phyloP scores from a whole-genome alignment of 2,329 filamentous ascomycete genomes.

The Blastomyces percursus region DNA sequence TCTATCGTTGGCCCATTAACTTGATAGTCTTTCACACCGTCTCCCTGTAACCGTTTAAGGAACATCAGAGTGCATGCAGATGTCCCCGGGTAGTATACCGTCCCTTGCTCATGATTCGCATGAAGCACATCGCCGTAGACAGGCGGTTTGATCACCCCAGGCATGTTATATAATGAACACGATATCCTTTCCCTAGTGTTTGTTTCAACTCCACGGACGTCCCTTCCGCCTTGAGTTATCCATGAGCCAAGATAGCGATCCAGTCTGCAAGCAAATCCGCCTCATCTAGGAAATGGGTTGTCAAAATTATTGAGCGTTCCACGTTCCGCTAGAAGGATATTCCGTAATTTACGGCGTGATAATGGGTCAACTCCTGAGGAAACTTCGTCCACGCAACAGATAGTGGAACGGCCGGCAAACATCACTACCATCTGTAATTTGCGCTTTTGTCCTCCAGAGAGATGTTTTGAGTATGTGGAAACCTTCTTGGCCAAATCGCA shows the following conservation, averaged over 20 bases:
- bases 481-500: constrained; percentile 69
- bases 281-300: constrained; percentile 89
- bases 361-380: constrained; percentile 80
- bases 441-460: constrained; percentile 84
- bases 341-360: constrained; percentile 82
- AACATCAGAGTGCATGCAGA: not conserved
- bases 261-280: constrained; percentile 82
- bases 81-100: not conserved
- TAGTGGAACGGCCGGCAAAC: constrained; percentile 77
- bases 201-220: constrained; percentile 81
- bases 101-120: not conserved
- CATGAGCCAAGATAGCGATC: constrained; percentile 78
- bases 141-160: constrained; percentile 34
- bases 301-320: constrained; percentile 77
- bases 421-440: constrained; percentile 92
- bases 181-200: constrained; percentile 69
- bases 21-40: constrained; percentile 63
- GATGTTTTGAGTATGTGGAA: constrained; percentile 58
- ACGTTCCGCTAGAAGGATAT: constrained; percentile 76
- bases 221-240: constrained; percentile 67
- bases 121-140: constrained; percentile 11
- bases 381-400: constrained; percentile 88
- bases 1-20: constrained; percentile 85
- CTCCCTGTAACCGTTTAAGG: constrained; percentile 47
- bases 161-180: constrained; percentile 59